phyloP scores from a whole-genome alignment of 2,329 filamentous ascomycete genomes.

The Endoconidiophora laricicola region DNA sequence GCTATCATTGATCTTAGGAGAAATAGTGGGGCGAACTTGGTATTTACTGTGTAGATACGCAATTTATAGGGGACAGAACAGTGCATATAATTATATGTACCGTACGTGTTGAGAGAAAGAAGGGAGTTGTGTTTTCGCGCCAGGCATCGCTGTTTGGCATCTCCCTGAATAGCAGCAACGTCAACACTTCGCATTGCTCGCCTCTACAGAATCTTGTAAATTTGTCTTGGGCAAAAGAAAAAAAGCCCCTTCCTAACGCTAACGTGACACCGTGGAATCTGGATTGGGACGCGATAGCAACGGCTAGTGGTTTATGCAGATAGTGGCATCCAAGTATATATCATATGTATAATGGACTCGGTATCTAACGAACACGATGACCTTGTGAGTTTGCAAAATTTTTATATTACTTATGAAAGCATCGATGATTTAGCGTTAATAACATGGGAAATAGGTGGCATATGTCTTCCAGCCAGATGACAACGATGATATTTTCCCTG shows the following conservation, averaged over 20 bases:
- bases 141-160: no score
- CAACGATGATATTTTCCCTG: slow-evolving; percentile 18
- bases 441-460: slow-evolving; percentile 30
- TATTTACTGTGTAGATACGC: not conserved
- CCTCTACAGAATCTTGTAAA: no score
- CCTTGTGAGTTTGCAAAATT: slow-evolving; percentile 4
- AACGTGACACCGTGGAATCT: no score
- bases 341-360: slow-evolving; percentile 5
- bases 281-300: no score
- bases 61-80: not conserved
- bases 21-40: slow-evolving; percentile 5
- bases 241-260: no score
- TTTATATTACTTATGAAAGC: not conserved
- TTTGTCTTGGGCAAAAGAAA: no score
- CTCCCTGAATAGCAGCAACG: no score
- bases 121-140: slow-evolving; percentile 3
- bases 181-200: no score
- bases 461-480: slow-evolving; percentile 43
- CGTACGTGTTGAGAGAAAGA: slow-evolving; percentile 3
- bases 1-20: no score
- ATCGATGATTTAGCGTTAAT: no score
- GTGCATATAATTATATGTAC: not conserved
- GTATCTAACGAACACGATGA: slow-evolving; percentile 12
- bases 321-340: no score
- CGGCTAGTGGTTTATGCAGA: no score